Evolutionary conservation across 106 monocot species (phyloP).

Genomic region (Platanthera zijinensis): DNA sequence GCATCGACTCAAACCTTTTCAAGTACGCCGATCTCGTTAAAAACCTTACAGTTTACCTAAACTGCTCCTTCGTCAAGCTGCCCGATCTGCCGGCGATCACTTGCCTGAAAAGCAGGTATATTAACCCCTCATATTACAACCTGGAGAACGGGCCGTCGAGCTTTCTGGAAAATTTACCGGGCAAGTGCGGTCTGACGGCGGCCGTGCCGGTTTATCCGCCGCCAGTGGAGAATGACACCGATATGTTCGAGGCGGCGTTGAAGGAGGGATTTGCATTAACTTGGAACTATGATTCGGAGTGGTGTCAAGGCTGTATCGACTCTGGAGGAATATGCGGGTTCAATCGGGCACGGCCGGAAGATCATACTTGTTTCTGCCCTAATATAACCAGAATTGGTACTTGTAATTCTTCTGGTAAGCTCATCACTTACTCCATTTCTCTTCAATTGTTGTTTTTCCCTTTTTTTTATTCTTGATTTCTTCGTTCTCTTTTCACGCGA

Average conservation of each 20-base stretch:
- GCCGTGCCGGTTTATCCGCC: not conserved
- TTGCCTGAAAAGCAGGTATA: not conserved
- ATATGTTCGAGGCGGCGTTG: not conserved
- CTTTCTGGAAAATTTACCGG: not conserved
- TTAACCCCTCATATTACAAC: not conserved
- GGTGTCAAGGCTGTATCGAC: not conserved
- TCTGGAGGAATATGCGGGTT: conserved; percentile 3
- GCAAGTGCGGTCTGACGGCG: not conserved
- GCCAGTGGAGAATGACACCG: not conserved
- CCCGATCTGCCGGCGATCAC: not conserved
- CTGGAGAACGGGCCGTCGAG: not conserved
- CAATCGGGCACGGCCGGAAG: not conserved
- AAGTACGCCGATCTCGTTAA: not conserved
- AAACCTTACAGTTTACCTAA: conserved; percentile 12
- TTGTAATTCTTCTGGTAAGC: not conserved
- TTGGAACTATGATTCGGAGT: not conserved
- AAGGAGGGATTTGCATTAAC: not conserved
- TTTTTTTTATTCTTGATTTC: not conserved
- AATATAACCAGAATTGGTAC: not conserved
- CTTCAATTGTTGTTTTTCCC: not conserved
- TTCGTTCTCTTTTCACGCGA: not conserved
- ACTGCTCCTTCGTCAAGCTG: conserved; percentile 4
- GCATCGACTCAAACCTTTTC: conserved; percentile 6
- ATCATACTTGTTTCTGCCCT: conserved; percentile 19
- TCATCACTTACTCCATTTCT: not conserved